A percentile compares a stretch with the other conserved stretches of the same genome.
Conservation (phyloP, 495 filamentous ascomycete genomes). For the Penicillium mononematosum region DNA sequence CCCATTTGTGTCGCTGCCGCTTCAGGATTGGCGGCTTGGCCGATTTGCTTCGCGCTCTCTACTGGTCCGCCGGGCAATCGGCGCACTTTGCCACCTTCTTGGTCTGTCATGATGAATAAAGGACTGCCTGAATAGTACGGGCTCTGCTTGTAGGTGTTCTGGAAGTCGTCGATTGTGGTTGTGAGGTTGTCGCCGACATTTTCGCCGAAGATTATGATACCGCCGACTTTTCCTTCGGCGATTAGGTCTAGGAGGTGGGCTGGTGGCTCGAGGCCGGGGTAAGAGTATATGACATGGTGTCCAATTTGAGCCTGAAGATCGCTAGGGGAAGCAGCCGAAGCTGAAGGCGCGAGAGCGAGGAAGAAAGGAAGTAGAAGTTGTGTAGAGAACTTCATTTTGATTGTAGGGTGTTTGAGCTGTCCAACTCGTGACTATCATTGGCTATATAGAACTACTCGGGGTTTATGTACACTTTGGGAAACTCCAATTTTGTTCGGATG, state of each 20-base stretch:
- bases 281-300: slow-evolving; percentile 41
- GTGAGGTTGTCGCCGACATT: slow-evolving; percentile 31
- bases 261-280: slow-evolving; percentile 28
- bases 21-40: slow-evolving; percentile 21
- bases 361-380: slow-evolving; percentile 8
- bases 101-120: slow-evolving; percentile 39
- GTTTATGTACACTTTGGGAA: slow-evolving; percentile 1
- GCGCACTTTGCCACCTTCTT: slow-evolving; percentile 35
- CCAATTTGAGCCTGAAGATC: slow-evolving; percentile 22
- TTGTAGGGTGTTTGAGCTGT: background rate
- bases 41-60: slow-evolving; percentile 31
- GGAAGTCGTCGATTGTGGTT: slow-evolving; percentile 22
- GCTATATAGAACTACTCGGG: background rate
- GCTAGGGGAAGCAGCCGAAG: background rate
- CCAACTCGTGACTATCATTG: background rate
- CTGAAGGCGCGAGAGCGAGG: background rate
- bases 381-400: slow-evolving; percentile 13
- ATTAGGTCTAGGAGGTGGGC: slow-evolving; percentile 29
- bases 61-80: slow-evolving; percentile 35
- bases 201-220: slow-evolving; percentile 37
- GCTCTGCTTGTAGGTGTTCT: slow-evolving; percentile 29
- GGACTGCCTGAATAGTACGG: slow-evolving; percentile 25
- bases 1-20: slow-evolving; percentile 28
- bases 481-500: slow-evolving; percentile 2
- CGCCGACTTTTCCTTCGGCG: slow-evolving; percentile 33